Conservation (phyloP, 192 early-diverging fungal genomes). For the Coemansia sp. region DNA sequence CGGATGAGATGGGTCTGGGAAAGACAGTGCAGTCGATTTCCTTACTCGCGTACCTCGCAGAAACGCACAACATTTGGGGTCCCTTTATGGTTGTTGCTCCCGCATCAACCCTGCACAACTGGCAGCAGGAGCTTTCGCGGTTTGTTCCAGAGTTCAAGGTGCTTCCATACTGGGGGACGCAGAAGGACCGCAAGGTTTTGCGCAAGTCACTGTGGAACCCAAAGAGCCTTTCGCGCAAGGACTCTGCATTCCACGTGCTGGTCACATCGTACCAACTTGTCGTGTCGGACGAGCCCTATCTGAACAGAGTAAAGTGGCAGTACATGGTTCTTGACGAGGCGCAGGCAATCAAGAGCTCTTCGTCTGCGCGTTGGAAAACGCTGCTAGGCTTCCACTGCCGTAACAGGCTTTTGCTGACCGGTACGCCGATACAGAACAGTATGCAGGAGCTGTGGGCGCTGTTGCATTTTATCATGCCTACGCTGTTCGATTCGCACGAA, state of each 20-base stretch:
- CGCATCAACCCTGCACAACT: conserved; percentile 86
- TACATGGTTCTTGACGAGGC: conserved; percentile 96
- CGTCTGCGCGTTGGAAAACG: conserved; percentile 83
- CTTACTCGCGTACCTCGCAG: conserved; percentile 83
- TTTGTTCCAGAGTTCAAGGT: conserved; percentile 81
- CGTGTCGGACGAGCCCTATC: conserved; percentile 77
- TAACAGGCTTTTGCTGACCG: conserved; percentile 83
- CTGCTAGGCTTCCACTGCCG: conserved; percentile 81
- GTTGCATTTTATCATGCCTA: conserved; percentile 95
- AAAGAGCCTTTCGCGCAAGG: conserved; percentile 70
- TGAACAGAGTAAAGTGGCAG: conserved; percentile 88
- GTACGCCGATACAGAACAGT: conserved; percentile 92
- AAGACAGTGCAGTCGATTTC: conserved; percentile 93
- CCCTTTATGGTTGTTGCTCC: conserved; percentile 90
- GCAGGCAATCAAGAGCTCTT: conserved; percentile 91
- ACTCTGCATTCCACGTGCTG: conserved; percentile 85
- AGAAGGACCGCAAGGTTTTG: conserved; percentile 77
- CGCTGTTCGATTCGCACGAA: conserved; percentile 87
- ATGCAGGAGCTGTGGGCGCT: conserved; percentile 95
- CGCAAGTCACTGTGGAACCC: conserved; percentile 76
- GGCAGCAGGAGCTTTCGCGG: conserved; percentile 84
- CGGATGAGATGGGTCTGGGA: conserved; percentile 83
- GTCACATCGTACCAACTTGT: conserved; percentile 88
- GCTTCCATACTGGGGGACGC: conserved; percentile 87
- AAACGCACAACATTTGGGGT: conserved; percentile 85